Percentiles rank a stretch among this genome's conserved stretches.
These are phyloP conservation scores for Friedmanniomyces endolithicus DNA, from an alignment of 495 filamentous ascomycete genomes.

Conservation along the genomic window DNA sequence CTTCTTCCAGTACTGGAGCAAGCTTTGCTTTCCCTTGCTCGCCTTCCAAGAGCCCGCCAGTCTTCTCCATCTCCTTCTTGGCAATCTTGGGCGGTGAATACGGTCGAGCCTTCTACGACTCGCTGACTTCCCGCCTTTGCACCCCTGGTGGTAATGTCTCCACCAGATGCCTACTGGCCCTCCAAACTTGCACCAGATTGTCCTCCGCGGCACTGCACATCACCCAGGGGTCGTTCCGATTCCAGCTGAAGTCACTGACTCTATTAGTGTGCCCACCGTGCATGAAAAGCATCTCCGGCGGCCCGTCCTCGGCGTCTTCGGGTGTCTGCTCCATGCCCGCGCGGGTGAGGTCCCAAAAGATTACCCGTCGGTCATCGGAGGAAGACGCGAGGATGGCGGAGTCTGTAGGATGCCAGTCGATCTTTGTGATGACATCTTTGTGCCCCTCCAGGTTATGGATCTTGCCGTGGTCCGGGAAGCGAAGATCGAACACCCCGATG, in stretches of 20 bases:
- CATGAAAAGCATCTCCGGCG: constrained; percentile 97
- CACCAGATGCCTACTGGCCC: constrained; percentile 80
- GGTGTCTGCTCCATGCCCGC: constrained; percentile 89
- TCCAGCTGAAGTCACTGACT: constrained; percentile 95
- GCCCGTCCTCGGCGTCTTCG: constrained; percentile 92
- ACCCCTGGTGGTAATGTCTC: constrained; percentile 34
- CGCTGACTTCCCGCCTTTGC: constrained; percentile 16
- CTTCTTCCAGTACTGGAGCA: no score
- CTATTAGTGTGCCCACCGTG: constrained; percentile 96
- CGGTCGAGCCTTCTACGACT: constrained; percentile 6
- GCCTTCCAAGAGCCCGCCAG: no score
- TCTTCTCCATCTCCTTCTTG: no score
- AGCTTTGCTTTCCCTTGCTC: no score
- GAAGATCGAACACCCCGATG: constrained; percentile 88
- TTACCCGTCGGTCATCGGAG: constrained; percentile 81
- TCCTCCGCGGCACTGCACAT: constrained; percentile 91
- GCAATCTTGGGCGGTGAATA: no score
- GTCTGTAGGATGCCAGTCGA: constrained; percentile 89
- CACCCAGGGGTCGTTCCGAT: constrained; percentile 88
- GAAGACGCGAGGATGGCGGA: constrained; percentile 76
- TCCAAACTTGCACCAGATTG: constrained; percentile 94
- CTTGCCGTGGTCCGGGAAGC: constrained; percentile 55
- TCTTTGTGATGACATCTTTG: constrained; percentile 72
- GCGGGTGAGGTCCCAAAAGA: constrained; percentile 89
- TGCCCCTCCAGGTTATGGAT: constrained; percentile 79